Base-by-base conservation (phyloP, 2,329 filamentous ascomycete genomes). In the Tolypocladium cylindrosporum region DNA sequence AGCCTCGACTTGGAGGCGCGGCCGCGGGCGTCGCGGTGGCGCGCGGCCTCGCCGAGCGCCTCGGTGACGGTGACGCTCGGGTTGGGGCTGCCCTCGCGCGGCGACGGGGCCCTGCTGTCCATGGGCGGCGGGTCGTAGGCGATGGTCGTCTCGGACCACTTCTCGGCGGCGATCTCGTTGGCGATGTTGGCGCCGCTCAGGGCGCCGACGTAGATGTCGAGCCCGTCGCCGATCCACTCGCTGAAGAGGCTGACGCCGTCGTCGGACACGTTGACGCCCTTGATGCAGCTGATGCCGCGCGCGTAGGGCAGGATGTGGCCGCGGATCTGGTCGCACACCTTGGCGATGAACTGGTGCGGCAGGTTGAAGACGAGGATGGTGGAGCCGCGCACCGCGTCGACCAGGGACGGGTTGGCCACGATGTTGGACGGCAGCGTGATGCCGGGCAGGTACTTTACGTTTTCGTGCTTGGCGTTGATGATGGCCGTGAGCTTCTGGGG, bases 131-230 rank as follows among this genome's bases (percentile, higher is more conserved):
- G 93, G 68, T 96, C 91, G 73, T 99, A 99, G 53, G 92, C 94
- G 60, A 99, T 87, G 27, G 93, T 99, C 3, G 94, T 97, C 77
- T 97, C 94, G 61, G 89, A 96, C 83, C 91, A 97, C 73, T 97
- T 96, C 78, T 97, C 94, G 64, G 86, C 83, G 1, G 94, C 94
- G 67, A 99, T 94, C 74, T 99, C 95, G 64, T 83, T 89, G 55
- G 95, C 94, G 68, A 99, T 94, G 77, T 99, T 99, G 67, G 94
- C 94, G 57, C 94, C 94, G 50, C 91, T 96, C 43, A 99, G 82
- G 11, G 94, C 93, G 68, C 94, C 94, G 68, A 92, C 96, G 79
- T 99, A 99, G 71, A 99, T 99, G 61, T 89, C 90, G 24, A 99
- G 81, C 37, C 88, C 87, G 71, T 90, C 86, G 58, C 92, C 92